These are phyloP conservation scores for Kockovaella imperatae DNA, from an alignment of 768 basidiomycete genomes.

Conservation along the genomic window DNA sequence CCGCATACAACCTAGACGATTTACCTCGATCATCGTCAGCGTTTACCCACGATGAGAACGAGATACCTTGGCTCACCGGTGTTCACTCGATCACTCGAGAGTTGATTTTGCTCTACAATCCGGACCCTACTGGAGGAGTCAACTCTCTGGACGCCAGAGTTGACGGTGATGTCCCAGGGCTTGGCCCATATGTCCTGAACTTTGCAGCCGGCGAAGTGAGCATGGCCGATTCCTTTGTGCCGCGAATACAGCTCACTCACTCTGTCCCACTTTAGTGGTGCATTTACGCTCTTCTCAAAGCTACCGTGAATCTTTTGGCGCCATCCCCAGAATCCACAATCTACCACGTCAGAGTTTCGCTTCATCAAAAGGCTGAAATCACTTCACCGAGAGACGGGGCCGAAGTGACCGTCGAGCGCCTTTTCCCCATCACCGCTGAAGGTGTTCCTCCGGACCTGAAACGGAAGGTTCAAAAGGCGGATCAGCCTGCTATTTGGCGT, in stretches of 20 bases:
- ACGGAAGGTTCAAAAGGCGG: conserved; percentile 1
- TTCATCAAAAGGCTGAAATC: conserved; percentile 22
- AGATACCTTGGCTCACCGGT: conserved; percentile 16
- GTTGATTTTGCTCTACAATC: conserved; percentile 18
- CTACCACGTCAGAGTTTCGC: conserved; percentile 17
- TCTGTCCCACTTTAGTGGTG: conserved; percentile 12
- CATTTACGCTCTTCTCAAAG: conserved; percentile 19
- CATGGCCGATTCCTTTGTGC: neutral
- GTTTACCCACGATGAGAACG: conserved; percentile 2
- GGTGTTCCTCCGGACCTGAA: neutral
- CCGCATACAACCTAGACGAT: conserved; percentile 9
- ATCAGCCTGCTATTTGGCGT: conserved; percentile 10
- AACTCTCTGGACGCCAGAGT: conserved; percentile 20
- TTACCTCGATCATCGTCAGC: no score
- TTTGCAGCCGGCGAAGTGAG: conserved; percentile 19
- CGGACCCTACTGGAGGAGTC: conserved; percentile 12
- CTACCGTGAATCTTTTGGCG: conserved; percentile 12
- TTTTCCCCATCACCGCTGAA: conserved; percentile 8
- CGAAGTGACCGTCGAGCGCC: conserved; percentile 6
- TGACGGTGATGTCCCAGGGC: conserved; percentile 4
- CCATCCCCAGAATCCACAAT: conserved; percentile 23
- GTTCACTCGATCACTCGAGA: conserved; percentile 1
- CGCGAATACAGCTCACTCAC: conserved; percentile 1
- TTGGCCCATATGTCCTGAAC: conserved; percentile 13
- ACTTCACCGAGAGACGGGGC: conserved; percentile 22